A percentile compares a stretch with the other conserved stretches of the same genome.
Conservation (phyloP, 2,329 filamentous ascomycete species). For the Epichloe elymi region DNA sequence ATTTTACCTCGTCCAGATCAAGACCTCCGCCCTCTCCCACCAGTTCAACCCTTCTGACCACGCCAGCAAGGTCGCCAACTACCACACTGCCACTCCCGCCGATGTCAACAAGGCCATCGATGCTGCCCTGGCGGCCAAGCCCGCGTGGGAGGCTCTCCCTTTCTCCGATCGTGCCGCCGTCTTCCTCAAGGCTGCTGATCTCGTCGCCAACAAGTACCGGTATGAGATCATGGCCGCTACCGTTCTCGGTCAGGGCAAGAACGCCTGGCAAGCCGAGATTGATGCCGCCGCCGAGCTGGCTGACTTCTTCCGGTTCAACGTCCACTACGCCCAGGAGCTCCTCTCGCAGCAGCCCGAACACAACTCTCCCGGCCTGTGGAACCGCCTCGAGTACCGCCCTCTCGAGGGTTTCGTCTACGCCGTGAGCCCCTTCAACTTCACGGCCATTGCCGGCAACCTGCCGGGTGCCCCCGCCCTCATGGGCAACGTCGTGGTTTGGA, state of each 20-base stretch:
- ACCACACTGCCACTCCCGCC: slow-evolving; percentile 64
- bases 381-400: slow-evolving; percentile 76
- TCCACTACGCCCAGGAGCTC: slow-evolving; percentile 83
- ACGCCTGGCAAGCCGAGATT: slow-evolving; percentile 98
- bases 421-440: slow-evolving; percentile 93
- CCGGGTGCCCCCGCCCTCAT: slow-evolving; percentile 71
- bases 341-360: slow-evolving; percentile 79
- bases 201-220: slow-evolving; percentile 83
- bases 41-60: slow-evolving; percentile 81
- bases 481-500: slow-evolving; percentile 94
- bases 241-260: slow-evolving; percentile 95
- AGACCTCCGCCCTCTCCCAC: slow-evolving; percentile 47
- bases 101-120: slow-evolving; percentile 74
- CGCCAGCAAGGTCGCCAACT: slow-evolving; percentile 61
- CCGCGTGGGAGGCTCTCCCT: slow-evolving; percentile 75
- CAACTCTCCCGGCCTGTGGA: slow-evolving; percentile 78
- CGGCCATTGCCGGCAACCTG: slow-evolving; percentile 82
- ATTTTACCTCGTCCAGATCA: slow-evolving; percentile 36
- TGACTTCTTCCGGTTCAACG: slow-evolving; percentile 91
- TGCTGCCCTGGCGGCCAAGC: slow-evolving; percentile 72
- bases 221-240: slow-evolving; percentile 95
- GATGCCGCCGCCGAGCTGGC: slow-evolving; percentile 84
- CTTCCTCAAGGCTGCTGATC: slow-evolving; percentile 90
- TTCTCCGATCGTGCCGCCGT: slow-evolving; percentile 86
- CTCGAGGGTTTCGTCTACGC: slow-evolving; percentile 95